Percentiles rank a stretch among this genome's conserved stretches.
Conservation (phyloP, 2,329 filamentous ascomycete genomes). For the Colletotrichum limetticola region DNA sequence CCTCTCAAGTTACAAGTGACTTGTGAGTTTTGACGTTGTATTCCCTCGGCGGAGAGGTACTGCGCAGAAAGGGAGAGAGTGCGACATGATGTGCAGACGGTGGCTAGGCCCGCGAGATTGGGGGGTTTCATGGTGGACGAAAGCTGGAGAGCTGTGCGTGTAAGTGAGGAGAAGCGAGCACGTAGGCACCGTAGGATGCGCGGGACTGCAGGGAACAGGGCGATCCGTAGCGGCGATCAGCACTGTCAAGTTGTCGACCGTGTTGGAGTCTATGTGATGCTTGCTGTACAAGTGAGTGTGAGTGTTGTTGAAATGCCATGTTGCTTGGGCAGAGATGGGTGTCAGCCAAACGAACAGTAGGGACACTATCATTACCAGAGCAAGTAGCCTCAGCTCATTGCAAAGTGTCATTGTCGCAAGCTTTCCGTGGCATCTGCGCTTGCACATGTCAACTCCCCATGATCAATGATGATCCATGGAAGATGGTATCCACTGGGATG, state of each 20-base stretch:
- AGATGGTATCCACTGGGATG: neutral
- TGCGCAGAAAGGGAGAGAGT: neutral
- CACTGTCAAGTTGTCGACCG: neutral
- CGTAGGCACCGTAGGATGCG: neutral
- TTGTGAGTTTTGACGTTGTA: neutral
- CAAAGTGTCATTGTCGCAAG: neutral
- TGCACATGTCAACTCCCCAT: neutral
- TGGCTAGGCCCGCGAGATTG: neutral
- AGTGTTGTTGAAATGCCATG: neutral
- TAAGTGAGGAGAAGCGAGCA: slow-evolving; percentile 12
- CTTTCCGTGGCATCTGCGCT: neutral
- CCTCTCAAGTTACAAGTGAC: neutral
- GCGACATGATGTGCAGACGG: neutral
- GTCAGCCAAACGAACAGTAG: neutral
- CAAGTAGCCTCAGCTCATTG: too few relatives aligned
- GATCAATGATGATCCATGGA: neutral
- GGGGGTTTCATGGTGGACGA: neutral
- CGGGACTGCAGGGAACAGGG: slow-evolving; percentile 13
- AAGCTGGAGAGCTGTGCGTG: neutral
- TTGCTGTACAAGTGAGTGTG: neutral
- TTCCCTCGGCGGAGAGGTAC: neutral
- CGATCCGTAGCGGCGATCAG: neutral
- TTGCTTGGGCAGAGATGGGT: neutral
- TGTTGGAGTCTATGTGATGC: neutral
- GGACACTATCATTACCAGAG: neutral